A percentile compares a stretch with the other conserved stretches of the same genome.
Conservation (phyloP, 2,329 filamentous ascomycete species). For the Whalleya microplaca region DNA sequence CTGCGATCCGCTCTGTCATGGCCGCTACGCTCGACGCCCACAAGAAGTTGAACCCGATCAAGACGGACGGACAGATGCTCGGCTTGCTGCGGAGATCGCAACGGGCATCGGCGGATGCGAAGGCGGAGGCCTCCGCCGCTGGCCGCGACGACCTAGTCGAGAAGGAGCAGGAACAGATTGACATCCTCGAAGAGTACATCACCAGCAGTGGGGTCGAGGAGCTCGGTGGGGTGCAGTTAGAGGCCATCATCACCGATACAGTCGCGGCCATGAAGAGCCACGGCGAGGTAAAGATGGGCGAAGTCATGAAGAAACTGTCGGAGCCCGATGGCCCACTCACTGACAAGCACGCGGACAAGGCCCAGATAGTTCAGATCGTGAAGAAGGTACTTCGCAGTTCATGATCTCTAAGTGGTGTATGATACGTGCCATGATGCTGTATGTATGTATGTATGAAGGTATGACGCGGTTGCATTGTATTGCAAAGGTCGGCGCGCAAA, state of each 20-base stretch:
- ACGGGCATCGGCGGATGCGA: slow-evolving; percentile 60
- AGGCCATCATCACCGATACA: slow-evolving; percentile 53
- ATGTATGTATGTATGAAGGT: background rate
- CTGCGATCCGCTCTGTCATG: slow-evolving; percentile 70
- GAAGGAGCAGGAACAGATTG: slow-evolving; percentile 69
- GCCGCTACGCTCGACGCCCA: slow-evolving; percentile 74
- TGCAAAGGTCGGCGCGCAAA: slow-evolving; percentile 10
- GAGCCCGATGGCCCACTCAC: slow-evolving; percentile 56
- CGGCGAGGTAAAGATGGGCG: slow-evolving; percentile 56
- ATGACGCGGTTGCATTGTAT: slow-evolving; percentile 1
- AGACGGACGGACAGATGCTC: slow-evolving; percentile 71
- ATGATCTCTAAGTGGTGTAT: background rate
- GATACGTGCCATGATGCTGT: too few relatives aligned
- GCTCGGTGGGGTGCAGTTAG: slow-evolving; percentile 62
- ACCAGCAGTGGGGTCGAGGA: slow-evolving; percentile 61
- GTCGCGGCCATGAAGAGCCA: slow-evolving; percentile 55
- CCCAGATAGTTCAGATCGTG: slow-evolving; percentile 62
- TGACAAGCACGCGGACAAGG: slow-evolving; percentile 67
- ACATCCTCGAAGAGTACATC: slow-evolving; percentile 68
- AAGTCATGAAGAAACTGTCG: slow-evolving; percentile 66
- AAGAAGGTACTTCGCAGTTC: slow-evolving; percentile 47
- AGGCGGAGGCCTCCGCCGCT: slow-evolving; percentile 65
- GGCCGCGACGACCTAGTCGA: slow-evolving; percentile 70
- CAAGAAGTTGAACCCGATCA: slow-evolving; percentile 72
- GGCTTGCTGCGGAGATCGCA: slow-evolving; percentile 68